These are phyloP conservation scores for Azolla pinnata DNA, from an alignment of 75 land plant species.

Conservation along the genomic window DNA sequence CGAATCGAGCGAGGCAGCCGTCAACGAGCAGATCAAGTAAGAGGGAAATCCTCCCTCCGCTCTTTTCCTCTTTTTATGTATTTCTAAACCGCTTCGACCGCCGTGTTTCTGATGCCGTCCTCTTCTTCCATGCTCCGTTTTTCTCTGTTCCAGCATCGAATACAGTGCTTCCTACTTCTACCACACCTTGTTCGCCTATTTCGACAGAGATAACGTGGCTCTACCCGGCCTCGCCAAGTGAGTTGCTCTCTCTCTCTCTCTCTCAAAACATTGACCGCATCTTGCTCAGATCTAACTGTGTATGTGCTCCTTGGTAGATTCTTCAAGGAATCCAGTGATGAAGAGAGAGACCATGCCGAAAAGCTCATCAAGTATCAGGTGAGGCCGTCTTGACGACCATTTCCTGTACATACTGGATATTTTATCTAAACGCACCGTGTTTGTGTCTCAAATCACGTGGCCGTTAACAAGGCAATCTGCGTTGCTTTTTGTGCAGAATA, in stretches of 20 bases:
- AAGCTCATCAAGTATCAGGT: constrained; percentile 90
- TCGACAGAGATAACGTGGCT: constrained; percentile 82
- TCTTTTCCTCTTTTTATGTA: neutral
- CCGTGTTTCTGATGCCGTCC: too few relatives aligned
- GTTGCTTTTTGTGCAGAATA: constrained; percentile 60
- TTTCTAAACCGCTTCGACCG: too few relatives aligned
- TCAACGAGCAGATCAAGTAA: constrained; percentile 41
- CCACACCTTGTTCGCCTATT: constrained; percentile 81
- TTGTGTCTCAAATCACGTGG: too few relatives aligned
- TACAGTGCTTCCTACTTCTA: constrained; percentile 86
- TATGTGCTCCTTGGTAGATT: constrained; percentile 37
- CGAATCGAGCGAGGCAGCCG: constrained; percentile 60
- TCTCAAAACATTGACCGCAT: neutral
- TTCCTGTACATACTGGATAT: too few relatives aligned
- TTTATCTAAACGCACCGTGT: too few relatives aligned
- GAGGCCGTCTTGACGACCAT: too few relatives aligned
- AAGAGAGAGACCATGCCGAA: constrained; percentile 79
- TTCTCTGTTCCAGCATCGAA: constrained; percentile 63
- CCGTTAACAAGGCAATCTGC: too few relatives aligned
- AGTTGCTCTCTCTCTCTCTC: constrained; percentile 8
- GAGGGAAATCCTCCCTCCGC: constrained; percentile 2
- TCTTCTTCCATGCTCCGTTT: constrained; percentile 3
- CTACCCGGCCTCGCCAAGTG: constrained; percentile 85
- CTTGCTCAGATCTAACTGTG: constrained; percentile 1
- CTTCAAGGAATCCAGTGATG: constrained; percentile 81